Conservation (phyloP, 2,329 filamentous ascomycete genomes). For the Drechslerella coelobrocha region DNA sequence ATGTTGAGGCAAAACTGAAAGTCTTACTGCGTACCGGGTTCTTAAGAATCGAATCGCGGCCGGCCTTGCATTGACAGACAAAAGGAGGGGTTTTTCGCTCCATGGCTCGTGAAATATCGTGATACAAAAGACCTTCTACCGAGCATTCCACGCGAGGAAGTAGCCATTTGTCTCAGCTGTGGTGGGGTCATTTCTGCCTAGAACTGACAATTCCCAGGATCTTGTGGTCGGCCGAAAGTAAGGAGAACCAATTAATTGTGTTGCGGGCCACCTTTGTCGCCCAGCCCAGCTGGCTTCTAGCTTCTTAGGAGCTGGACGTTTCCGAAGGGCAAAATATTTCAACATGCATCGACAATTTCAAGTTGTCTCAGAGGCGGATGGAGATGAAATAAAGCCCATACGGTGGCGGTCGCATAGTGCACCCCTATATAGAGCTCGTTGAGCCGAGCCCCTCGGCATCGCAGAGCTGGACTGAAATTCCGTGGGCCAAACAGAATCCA, state of each 20-base stretch:
- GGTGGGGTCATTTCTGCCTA: conserved; percentile 4
- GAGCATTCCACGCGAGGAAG: neutral
- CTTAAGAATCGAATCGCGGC: no score
- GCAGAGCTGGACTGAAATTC: neutral
- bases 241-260: neutral
- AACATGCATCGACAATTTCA: neutral
- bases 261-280: neutral
- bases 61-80: no score
- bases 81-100: no score
- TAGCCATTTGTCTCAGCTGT: neutral
- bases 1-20: no score
- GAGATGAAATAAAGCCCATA: neutral
- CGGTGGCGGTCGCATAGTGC: neutral
- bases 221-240: neutral
- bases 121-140: neutral
- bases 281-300: neutral
- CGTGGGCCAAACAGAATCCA: neutral
- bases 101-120: neutral
- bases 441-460: neutral
- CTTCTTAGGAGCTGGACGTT: no score
- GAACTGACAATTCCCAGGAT: neutral
- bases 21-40: no score
- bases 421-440: neutral
- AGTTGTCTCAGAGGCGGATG: neutral
- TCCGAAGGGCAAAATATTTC: neutral